Evolutionary conservation across 805 yeast species (phyloP), one percentile per base, ranked within the genome.

Genomic region (Kuraishia floccosa): DNA sequence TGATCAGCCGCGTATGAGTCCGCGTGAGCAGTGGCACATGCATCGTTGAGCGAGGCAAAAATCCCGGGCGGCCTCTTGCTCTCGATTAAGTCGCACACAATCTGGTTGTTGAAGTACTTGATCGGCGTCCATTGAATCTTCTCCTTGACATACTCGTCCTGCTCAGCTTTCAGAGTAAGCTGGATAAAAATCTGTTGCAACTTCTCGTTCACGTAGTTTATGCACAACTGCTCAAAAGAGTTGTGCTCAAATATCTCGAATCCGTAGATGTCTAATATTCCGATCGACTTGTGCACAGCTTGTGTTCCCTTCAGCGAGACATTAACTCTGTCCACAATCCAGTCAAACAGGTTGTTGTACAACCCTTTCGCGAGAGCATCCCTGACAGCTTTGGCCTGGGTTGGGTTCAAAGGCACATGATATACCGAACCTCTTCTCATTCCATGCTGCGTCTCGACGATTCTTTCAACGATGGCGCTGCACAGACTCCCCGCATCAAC

Each of bases 1-100:
- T 86, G 95, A 54, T 91, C 99, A 2, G 97, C 97, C 13, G 97
- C 98, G 31, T 63, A 68, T 1, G 96, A 80, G 50, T 91, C 97
- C 3, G 98, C 99, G 52, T 91, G 98, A 0, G 98, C 98, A 17
- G 97, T 91, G 23, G 96, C 96, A 47, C 86, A 79, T 1, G 97
- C 89, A 62, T 91, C 98, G 56, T 89, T 91, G 58, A 91, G 68
- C 3, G 95, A 94, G 3, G 97, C 93, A 61, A 91, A 87, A 27
- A 91, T 68, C 36, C 98, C 98, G 1, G 96, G 96, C 1, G 98
- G 97, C 48, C 96, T 74, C 37, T 74, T 73, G 18, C 84, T 80
- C 58, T 91, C 99, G 49, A 91, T 91, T 50, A 91, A 67, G 45
- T 91, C 99, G 62, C 97, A 91, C 19, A 91, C 98, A 42, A 91